Evolutionary conservation across 2,329 filamentous ascomycete genomes (phyloP), one percentile per base, ranked within the genome.

Genomic region (Colletotrichum neosansevieriae): DNA sequence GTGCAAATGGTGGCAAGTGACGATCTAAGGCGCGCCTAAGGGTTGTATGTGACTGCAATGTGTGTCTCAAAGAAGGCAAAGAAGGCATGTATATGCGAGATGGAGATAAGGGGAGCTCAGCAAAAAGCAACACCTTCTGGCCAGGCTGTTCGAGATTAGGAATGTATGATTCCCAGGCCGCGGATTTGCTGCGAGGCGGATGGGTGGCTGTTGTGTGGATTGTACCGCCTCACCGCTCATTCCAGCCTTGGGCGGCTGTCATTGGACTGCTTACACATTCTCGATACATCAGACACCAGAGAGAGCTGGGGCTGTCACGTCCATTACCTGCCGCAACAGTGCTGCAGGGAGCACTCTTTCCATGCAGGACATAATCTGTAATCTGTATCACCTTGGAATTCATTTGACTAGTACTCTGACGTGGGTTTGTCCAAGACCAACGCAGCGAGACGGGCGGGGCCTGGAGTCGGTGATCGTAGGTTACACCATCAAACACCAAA

Each of bases 211-310:
- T 12, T 45, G 29, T 29, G 29, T 29, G 29, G 54, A n/a, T 29
- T 64, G 45, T 38, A 15, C 50, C 51, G 49, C 21, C 12, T 65
- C 65, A 65, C 65, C 65, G 65, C 65, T 68, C 47, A 65, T 65
- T 59, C 54, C 40, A 13, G 10, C 42, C 21, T 32, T 36, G n/a
- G 11, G 42, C 49, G 61, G 54, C 40, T 59, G 32, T 53, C 29
- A 38, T 21, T 12, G 12, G n/a, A 21, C 11, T 49, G 21, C 12
- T 21, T 58, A 4, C 19, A 44, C 36, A 32, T 29, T 40, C 24
- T 3, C 2, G 38, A 11, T n/a, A 6, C 19, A 19, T 58, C 19
- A 36, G 21, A 29, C 19, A 0, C 0, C 2, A 17, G 17, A 24
- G 5, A 17, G 21, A 19, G 21, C 19, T 17, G 21, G 15, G 36